Percentiles rank a stretch among this genome's conserved stretches.
These are phyloP conservation scores for Penstemon newberryi DNA, from an alignment of 257 asterid species.

Conservation along the genomic window DNA sequence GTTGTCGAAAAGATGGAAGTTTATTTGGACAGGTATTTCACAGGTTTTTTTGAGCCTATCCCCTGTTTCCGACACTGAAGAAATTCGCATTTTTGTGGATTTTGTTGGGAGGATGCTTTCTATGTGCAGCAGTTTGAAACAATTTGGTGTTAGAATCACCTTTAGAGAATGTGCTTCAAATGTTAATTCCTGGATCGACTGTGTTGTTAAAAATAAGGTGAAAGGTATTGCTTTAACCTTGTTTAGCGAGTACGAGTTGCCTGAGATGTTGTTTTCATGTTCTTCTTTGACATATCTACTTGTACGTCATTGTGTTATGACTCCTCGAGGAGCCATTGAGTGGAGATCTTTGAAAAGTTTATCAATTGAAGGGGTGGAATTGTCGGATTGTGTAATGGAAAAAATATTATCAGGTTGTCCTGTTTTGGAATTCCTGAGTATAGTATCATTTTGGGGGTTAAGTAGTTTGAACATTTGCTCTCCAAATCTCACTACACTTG, in stretches of 20 bases:
- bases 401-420: slow-evolving; percentile 11
- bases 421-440: not conserved
- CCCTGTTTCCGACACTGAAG: not conserved
- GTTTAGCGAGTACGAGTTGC: not conserved
- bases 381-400: not conserved
- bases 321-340: not conserved
- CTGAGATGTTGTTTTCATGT: not conserved
- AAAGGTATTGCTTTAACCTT: not conserved
- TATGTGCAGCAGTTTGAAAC: not conserved
- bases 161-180: not conserved
- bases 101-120: slow-evolving; percentile 9
- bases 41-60: not conserved
- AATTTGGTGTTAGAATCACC: not conserved
- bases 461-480: not conserved
- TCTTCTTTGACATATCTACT: slow-evolving; percentile 2
- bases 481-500: not conserved
- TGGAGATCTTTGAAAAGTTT: slow-evolving; percentile 22
- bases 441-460: not conserved
- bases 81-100: not conserved
- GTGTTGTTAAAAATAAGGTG: slow-evolving; percentile 19
- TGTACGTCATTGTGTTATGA: not conserved
- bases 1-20: slow-evolving; percentile 24
- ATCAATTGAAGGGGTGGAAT: not conserved
- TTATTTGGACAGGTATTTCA: slow-evolving; percentile 18
- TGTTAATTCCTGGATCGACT: slow-evolving; percentile 18